Evolutionary conservation across 2,329 filamentous ascomycete genomes (phyloP).

Genomic region (Aureobasidium sp.): DNA sequence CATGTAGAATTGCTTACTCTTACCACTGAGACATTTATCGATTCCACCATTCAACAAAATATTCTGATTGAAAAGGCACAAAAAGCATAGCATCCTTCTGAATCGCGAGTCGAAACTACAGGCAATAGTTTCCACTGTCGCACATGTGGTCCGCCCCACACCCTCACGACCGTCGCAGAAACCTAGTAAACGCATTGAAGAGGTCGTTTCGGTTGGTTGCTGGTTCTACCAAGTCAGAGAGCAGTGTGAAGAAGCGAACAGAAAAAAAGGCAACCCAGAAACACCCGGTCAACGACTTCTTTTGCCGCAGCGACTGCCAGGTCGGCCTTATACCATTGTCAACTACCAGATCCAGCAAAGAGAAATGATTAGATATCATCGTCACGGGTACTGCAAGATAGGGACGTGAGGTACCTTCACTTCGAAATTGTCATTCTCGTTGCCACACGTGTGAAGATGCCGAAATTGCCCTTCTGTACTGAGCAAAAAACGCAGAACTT

Average conservation of each 20-base stretch:
- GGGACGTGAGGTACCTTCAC: neutral
- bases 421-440: neutral
- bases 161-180: neutral
- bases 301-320: neutral
- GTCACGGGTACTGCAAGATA: neutral
- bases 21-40: conserved; percentile 2
- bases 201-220: neutral
- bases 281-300: conserved; percentile 2
- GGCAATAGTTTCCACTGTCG: neutral
- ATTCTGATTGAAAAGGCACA: neutral
- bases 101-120: neutral
- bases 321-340: neutral
- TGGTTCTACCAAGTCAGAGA: neutral
- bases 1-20: neutral
- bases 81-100: neutral
- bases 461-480: neutral
- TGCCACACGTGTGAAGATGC: neutral
- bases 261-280: neutral
- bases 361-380: neutral
- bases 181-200: neutral
- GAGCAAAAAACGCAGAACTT: neutral
- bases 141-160: neutral
- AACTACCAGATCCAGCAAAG: neutral
- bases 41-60: neutral
- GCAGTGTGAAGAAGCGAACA: neutral